Evolutionary conservation across 257 asterid species (phyloP).

Genomic region (Sherardia arvensis): DNA sequence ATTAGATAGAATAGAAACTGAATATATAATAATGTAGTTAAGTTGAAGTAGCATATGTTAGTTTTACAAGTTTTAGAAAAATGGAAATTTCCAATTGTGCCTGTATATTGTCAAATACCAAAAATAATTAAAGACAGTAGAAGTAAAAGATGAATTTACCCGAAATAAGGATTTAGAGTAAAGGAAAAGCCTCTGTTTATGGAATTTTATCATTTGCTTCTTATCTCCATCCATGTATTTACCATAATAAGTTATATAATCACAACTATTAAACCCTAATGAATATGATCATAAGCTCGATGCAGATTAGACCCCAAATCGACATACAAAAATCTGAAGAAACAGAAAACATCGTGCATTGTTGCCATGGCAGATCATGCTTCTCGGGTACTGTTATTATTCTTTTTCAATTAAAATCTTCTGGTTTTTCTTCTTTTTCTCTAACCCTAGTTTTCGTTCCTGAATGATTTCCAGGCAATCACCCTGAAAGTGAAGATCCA

Average conservation of each 20-base stretch:
- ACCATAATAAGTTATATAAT: neutral
- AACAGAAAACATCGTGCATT: neutral
- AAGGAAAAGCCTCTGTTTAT: neutral
- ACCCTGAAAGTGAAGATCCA: neutral
- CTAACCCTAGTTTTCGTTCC: neutral
- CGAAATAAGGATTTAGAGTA: neutral
- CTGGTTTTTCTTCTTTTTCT: neutral
- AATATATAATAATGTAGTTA: too few species aligned
- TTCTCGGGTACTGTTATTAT: neutral
- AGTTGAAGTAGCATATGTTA: too few species aligned
- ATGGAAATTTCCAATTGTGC: too few species aligned
- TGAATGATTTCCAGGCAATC: neutral
- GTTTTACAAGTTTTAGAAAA: too few species aligned
- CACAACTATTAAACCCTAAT: neutral
- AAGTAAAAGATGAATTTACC: neutral
- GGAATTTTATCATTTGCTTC: neutral
- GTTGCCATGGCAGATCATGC: neutral
- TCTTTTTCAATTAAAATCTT: neutral
- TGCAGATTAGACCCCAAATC: too few species aligned
- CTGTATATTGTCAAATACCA: too few species aligned
- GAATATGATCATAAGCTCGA: too few species aligned
- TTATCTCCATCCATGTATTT: neutral
- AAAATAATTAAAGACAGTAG: too few species aligned
- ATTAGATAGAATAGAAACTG: too few species aligned
- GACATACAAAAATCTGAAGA: neutral